Conservation (phyloP, 805 yeast species). For the Wickerhamomyces subpelliculosus region DNA sequence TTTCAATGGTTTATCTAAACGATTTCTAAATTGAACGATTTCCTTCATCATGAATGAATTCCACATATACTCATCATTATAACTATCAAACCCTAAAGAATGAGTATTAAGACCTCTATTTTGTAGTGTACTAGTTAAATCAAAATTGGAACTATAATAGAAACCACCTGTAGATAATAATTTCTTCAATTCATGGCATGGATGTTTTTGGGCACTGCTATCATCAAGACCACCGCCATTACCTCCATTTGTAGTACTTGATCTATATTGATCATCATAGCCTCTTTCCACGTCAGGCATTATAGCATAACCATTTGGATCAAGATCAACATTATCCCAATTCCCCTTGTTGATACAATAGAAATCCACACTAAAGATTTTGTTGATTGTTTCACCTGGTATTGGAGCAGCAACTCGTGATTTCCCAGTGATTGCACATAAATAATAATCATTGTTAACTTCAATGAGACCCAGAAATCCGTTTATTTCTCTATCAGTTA, state of each 20-base stretch:
- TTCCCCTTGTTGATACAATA: conserved; percentile 60
- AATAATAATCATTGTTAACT: conserved; percentile 57
- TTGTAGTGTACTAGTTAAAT: conserved; percentile 82
- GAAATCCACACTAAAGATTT: conserved; percentile 82
- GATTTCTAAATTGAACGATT: conserved; percentile 64
- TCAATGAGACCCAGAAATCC: conserved; percentile 82
- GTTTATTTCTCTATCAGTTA: conserved; percentile 37
- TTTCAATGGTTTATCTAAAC: conserved; percentile 55
- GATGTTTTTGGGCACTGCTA: conserved; percentile 33
- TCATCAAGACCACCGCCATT: conserved; percentile 14
- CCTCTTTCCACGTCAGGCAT: conserved; percentile 30
- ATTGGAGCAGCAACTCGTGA: conserved; percentile 77
- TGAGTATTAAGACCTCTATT: conserved; percentile 51
- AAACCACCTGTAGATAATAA: conserved; percentile 82
- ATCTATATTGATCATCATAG: conserved; percentile 6
- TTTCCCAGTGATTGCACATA: conserved; percentile 75
- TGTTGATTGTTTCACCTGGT: conserved; percentile 70
- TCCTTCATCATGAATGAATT: conserved; percentile 86
- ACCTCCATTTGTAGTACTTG: conserved; percentile 8
- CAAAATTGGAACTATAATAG: conserved; percentile 88
- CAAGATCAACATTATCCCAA: conserved; percentile 78
- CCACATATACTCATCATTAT: conserved; percentile 93
- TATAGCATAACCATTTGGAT: conserved; percentile 60
- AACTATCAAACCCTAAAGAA: conserved; percentile 47
- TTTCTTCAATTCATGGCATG: conserved; percentile 75